phyloP scores from a whole-genome alignment of 2,329 filamentous ascomycete genomes.

The Cercospora beticola region DNA sequence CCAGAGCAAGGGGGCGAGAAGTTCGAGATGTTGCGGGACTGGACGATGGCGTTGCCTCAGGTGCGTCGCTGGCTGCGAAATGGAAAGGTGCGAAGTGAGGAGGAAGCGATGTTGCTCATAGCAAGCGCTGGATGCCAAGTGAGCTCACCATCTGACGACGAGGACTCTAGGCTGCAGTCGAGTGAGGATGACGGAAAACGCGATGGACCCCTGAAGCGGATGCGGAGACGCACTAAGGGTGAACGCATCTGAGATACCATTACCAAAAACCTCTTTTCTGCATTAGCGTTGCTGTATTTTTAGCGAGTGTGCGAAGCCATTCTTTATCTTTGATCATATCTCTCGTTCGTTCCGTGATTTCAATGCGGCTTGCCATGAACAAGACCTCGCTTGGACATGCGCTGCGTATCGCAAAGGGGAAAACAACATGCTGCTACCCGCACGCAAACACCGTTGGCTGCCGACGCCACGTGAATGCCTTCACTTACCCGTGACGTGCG shows the following conservation, averaged over 20 bases:
- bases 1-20: constrained; percentile 4
- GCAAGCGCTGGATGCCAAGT: background rate
- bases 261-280: background rate
- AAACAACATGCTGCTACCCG: constrained; percentile 8
- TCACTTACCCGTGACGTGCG: constrained; percentile 13
- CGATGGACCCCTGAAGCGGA: background rate
- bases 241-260: background rate
- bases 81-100: constrained; percentile 11
- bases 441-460: background rate
- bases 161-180: background rate
- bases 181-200: background rate
- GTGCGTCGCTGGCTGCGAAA: constrained; percentile 3
- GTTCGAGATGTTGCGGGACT: constrained; percentile 5
- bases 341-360: background rate
- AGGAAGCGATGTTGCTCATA: constrained; percentile 11
- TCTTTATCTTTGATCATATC: background rate
- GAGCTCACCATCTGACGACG: background rate
- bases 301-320: background rate
- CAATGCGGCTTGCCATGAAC: background rate
- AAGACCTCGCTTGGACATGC: background rate
- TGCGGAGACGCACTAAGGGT: background rate
- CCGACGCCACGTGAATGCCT: background rate
- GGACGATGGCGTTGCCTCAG: constrained; percentile 10
- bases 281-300: background rate
- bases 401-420: background rate